Percentiles rank a stretch among this genome's conserved stretches.
phyloP scores from a whole-genome alignment of 495 filamentous ascomycete species.

The Paragyromitra xinjiangensis region DNA sequence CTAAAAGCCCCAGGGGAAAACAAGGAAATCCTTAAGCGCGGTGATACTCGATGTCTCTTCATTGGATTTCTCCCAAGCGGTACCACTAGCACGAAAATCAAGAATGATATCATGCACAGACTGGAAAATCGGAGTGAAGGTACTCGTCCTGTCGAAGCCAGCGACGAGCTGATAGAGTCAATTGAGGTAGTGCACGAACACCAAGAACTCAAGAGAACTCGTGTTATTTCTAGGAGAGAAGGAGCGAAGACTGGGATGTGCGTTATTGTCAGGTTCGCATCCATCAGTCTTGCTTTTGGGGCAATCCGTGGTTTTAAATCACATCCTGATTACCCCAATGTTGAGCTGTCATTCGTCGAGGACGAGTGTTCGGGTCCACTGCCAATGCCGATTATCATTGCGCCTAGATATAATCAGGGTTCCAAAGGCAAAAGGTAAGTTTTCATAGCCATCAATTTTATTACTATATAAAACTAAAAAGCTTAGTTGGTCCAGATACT shows the following conservation, averaged over 20 bases:
- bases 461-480: neutral
- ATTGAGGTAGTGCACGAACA: constrained; percentile 4
- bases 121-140: neutral
- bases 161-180: constrained; percentile 23
- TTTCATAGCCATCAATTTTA: neutral
- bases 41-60: constrained; percentile 14
- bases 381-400: neutral
- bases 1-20: neutral
- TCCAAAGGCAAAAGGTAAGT: neutral
- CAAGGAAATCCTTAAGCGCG: neutral
- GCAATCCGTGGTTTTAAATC: neutral
- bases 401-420: neutral
- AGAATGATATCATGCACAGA: constrained; percentile 1
- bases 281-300: neutral
- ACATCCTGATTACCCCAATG: neutral
- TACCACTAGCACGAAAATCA: neutral
- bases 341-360: constrained; percentile 14
- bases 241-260: neutral
- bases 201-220: neutral
- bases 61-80: constrained; percentile 11
- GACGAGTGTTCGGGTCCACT: constrained; percentile 10
- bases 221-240: too few relatives aligned
- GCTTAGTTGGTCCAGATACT: neutral
- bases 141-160: neutral
- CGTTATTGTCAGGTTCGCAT: neutral